Evolutionary conservation across 306 rosid genomes (phyloP), one percentile per base, ranked within the genome.

Genomic region (Gynostemma pentaphyllum): DNA sequence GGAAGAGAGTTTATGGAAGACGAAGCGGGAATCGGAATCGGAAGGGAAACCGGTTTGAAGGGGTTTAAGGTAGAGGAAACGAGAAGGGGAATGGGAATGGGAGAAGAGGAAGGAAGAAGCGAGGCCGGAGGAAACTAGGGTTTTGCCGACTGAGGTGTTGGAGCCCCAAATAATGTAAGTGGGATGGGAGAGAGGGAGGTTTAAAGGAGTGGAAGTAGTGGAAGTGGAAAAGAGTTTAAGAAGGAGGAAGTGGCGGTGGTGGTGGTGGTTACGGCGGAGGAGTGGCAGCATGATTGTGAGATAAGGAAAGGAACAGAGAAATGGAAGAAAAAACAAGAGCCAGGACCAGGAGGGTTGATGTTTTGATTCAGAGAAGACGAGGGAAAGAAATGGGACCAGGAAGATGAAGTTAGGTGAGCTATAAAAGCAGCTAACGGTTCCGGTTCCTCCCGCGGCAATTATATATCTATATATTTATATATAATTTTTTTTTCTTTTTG

Each of bases 101-200:
- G 79, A 74, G 47, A 82, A 83, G 41, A 88, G 78, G 16, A 57
- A 78, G 8, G 90, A 76, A 52, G 90, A 79, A 14, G 95, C 96
- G 62, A 92, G 57, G 70, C 98, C 98, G 22, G 96, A 46, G 72
- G 98, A 92, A 69, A 92, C 88, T 26, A 92, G 89, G 81, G 98
- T 84, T 82, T 92, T 92, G 27, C 98, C 98, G 22, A 92, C 82
- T 40, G 81, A 82, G 67, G 98, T 92, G 74, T 88, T 92, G 70
- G 98, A 79, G 46, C 88, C 92, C 92, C 98, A 88, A 0, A 92
- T 69, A 59, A 78, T 74, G 78, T 82, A 92, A 73, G 85, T 88
- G 18, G 98, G 98, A 71, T 79, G 76, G 63, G 92, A 73, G 47
- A 85, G 87, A 1, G 92, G 85, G 26, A 91, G 72, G 56, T 77